These are phyloP conservation scores for Cladosporium sp. DNA, from an alignment of 2,329 filamentous ascomycete genomes.

Conservation along the genomic window DNA sequence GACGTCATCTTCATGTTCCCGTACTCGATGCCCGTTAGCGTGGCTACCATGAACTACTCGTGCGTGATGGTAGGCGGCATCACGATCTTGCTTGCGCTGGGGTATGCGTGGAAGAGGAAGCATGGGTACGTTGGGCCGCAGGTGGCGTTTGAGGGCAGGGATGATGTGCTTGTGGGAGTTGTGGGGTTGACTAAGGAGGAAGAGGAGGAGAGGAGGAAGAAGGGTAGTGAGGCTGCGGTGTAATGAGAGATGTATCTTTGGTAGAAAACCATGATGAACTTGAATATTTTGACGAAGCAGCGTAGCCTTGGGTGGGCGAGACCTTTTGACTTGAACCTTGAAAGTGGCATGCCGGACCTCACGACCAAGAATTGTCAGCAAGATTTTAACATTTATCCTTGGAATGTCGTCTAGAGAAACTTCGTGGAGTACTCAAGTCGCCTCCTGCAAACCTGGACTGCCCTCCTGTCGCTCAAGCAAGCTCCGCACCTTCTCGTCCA, in stretches of 20 bases:
- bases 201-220: slow-evolving; percentile 15
- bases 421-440: too few species aligned
- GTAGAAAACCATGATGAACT: too few species aligned
- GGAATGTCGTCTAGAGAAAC: too few species aligned
- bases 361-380: too few species aligned
- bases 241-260: background rate
- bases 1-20: slow-evolving; percentile 66
- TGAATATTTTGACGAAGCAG: too few species aligned
- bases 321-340: too few species aligned
- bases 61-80: slow-evolving; percentile 56
- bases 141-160: slow-evolving; percentile 30
- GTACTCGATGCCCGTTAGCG: slow-evolving; percentile 50
- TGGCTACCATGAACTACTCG: slow-evolving; percentile 57
- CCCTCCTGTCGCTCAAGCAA: background rate
- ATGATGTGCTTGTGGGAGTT: slow-evolving; percentile 33
- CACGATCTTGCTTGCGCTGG: slow-evolving; percentile 52
- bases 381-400: too few species aligned
- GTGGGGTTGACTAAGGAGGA: slow-evolving; percentile 24
- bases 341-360: too few species aligned
- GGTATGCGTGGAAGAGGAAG: slow-evolving; percentile 46
- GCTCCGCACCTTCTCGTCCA: background rate
- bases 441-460: background rate
- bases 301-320: too few species aligned
- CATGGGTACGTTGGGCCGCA: slow-evolving; percentile 45
- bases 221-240: background rate